Evolutionary conservation across 2,329 filamentous ascomycete species (phyloP), one percentile per base, ranked within the genome.

Genomic region (Aspergillus hiratsukae): DNA sequence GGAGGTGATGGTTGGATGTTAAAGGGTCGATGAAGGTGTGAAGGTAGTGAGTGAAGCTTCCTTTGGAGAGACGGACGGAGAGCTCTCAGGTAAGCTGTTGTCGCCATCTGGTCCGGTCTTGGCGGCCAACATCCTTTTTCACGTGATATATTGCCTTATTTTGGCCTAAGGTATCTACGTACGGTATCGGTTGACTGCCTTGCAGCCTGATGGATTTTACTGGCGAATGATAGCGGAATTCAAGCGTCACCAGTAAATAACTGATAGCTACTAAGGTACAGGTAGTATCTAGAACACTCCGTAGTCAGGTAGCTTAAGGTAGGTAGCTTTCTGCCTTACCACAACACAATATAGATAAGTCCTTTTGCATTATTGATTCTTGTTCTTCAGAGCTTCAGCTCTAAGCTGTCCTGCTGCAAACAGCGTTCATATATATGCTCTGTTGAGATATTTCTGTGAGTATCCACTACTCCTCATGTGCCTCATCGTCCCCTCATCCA

Each of bases 1-100:
- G 52, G 14, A 14, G 45, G 51, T 50, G 45, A 49, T 50, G 57
- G 49, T 43, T 19, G 54, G 54, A 57, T 58, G 59, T 31, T 56
- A 60, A 58, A 61, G 56, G 56, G 59, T 52, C 56, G 60, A 51
- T 60, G 61, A 40, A 56, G 53, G 50, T 52, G 55, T 59, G 61
- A 59, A 54, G 60, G 54, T 62, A 56, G 35, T 19, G 53, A 19
- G 23, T 17, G 40, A 25, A 55, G 29, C 28, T 57, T 49, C 49
- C 49, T 14, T 11, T 27, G n/a, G 19, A 19, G 2, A 21, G 6
- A n/a, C 4, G 9, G 57, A 54, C 57, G 54, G 55, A 58, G 60
- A 64, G 59, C 61, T 65, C 59, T 49, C 54, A 58, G 19, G 19
- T 25, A 46, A 46, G 43, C 54, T 62, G 56, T 64, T 56, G 58